Evolutionary conservation across 306 rosid genomes (phyloP).

Genomic region (Abrus precatorius): DNA sequence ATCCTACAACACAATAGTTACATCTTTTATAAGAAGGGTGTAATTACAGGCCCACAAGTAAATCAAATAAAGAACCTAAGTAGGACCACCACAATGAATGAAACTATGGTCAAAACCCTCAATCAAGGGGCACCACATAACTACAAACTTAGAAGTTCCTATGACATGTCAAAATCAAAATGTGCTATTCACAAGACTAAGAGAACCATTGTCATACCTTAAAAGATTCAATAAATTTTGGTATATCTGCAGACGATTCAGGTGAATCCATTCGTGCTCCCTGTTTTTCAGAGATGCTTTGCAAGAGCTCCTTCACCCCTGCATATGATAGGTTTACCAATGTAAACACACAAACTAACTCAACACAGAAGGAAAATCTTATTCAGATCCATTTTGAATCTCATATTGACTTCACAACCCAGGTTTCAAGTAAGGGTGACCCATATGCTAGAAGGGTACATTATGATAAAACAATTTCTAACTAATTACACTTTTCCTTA

Average conservation of each 20-base stretch:
- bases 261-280: constrained; percentile 83
- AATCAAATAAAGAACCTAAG: constrained; percentile 42
- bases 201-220: constrained; percentile 69
- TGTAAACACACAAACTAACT: constrained; percentile 32
- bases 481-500: background rate
- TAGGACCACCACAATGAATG: constrained; percentile 5
- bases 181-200: constrained; percentile 40
- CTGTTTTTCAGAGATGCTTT: constrained; percentile 89
- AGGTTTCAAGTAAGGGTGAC: constrained; percentile 13
- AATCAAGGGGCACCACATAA: constrained; percentile 20
- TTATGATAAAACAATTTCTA: constrained; percentile 24
- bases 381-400: constrained; percentile 24
- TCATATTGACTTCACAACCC: constrained; percentile 34
- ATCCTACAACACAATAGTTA: constrained; percentile 68
- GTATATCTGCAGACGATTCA: constrained; percentile 87
- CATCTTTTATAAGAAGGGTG: constrained; percentile 36
- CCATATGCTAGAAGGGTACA: constrained; percentile 16
- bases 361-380: constrained; percentile 20
- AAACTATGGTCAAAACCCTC: constrained; percentile 32
- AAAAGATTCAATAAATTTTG: constrained; percentile 72
- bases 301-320: constrained; percentile 94
- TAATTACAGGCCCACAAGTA: constrained; percentile 26
- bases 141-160: constrained; percentile 1
- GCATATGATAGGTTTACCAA: constrained; percentile 44
- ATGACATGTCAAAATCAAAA: constrained; percentile 34